A percentile compares a stretch with the other conserved stretches of the same genome.
phyloP scores from a whole-genome alignment of 306 rosid species.

The Boehmeria nivea region DNA sequence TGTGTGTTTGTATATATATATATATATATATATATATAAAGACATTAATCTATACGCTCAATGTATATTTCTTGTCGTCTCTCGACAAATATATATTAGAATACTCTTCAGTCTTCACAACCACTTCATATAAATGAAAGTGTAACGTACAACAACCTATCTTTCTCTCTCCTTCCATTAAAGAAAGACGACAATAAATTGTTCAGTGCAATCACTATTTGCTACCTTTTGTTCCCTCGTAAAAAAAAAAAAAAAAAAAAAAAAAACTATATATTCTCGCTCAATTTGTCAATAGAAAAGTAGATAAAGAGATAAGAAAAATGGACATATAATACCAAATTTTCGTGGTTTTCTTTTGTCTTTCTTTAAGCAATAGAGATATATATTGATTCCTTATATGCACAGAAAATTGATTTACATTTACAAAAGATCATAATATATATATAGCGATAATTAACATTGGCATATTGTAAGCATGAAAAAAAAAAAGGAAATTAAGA shows the following conservation, averaged over 20 bases:
- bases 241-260: no score
- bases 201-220: background rate
- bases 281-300: background rate
- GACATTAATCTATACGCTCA: slow-evolving; percentile 7
- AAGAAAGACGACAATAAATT: background rate
- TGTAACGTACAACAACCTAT: background rate
- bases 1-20: background rate
- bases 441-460: slow-evolving; percentile 8
- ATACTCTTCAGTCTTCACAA: slow-evolving; percentile 22
- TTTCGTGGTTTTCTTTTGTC: background rate
- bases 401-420: slow-evolving; percentile 33
- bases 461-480: background rate
- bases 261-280: background rate
- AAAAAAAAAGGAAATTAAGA: slow-evolving; percentile 1
- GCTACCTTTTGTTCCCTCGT: background rate
- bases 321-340: background rate
- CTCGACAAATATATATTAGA: no score
- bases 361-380: background rate
- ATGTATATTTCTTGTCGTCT: slow-evolving; percentile 14
- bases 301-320: background rate
- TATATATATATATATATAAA: background rate
- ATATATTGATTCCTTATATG: slow-evolving; percentile 18
- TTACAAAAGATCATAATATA: slow-evolving; percentile 25
- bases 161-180: no score
- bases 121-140: slow-evolving; percentile 27